Evolutionary conservation across 1,284 basidiomycete genomes (phyloP).

Genomic region (Mycena citricolor): DNA sequence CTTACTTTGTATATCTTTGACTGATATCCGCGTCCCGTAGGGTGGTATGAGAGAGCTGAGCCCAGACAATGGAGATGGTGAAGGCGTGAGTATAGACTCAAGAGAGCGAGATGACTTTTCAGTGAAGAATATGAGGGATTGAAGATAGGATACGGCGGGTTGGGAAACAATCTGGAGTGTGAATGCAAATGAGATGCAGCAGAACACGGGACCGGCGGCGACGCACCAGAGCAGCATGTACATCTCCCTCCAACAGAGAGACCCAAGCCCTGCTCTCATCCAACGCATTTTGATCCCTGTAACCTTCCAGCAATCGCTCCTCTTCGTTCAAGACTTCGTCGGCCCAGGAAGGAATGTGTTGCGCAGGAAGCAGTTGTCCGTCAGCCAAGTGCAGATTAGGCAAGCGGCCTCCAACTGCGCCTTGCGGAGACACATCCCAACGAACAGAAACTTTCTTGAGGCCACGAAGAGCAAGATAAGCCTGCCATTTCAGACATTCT

Average conservation of each 20-base stretch:
- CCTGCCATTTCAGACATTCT: constrained; percentile 84
- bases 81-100: constrained; percentile 52
- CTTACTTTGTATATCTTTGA: constrained; percentile 47
- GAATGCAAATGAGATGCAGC: neutral
- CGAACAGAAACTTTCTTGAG: constrained; percentile 52
- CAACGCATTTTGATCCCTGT: constrained; percentile 51
- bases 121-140: constrained; percentile 35
- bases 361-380: constrained; percentile 58
- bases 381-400: constrained; percentile 63
- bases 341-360: constrained; percentile 70
- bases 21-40: constrained; percentile 55
- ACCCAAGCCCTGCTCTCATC: constrained; percentile 82
- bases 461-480: constrained; percentile 72
- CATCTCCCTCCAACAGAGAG: constrained; percentile 66
- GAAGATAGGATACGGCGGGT: constrained; percentile 41
- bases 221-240: constrained; percentile 73
- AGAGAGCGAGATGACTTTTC: constrained; percentile 33
- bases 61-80: constrained; percentile 69
- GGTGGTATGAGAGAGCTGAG: constrained; percentile 59
- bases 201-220: neutral
- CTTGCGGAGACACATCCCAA: constrained; percentile 66
- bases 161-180: constrained; percentile 47
- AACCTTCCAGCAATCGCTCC: constrained; percentile 60
- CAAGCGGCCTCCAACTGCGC: constrained; percentile 62
- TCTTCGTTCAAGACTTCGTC: constrained; percentile 47